These are phyloP conservation scores for Knoxdaviesia proteae DNA, from an alignment of 2,329 filamentous ascomycete genomes.

Conservation along the genomic window DNA sequence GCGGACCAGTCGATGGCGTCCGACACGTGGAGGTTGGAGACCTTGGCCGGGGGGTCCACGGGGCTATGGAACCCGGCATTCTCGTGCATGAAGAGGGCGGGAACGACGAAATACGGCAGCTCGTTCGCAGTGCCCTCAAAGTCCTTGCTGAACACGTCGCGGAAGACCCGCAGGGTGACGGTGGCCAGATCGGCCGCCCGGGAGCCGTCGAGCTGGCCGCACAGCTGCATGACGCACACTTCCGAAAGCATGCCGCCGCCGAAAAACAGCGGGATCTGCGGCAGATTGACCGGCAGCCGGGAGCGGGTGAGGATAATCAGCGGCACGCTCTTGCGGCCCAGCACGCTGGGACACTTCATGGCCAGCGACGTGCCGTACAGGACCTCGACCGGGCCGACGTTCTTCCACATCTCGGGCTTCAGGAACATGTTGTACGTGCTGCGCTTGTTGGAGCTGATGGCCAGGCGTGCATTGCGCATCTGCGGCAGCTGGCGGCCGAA, in stretches of 20 bases:
- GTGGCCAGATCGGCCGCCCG: slow-evolving; percentile 29
- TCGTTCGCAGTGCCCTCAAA: slow-evolving; percentile 43
- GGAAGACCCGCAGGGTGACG: slow-evolving; percentile 60
- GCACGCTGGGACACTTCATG: slow-evolving; percentile 30
- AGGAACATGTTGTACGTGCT: slow-evolving; percentile 55
- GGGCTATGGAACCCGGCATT: slow-evolving; percentile 1
- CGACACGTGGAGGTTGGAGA: not conserved
- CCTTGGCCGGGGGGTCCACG: not conserved
- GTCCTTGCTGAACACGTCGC: slow-evolving; percentile 74
- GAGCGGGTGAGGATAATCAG: slow-evolving; percentile 52
- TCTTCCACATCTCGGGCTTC: slow-evolving; percentile 58
- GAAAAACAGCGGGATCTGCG: slow-evolving; percentile 52
- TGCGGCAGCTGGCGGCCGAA: slow-evolving; percentile 51
- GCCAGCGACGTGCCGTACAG: slow-evolving; percentile 43
- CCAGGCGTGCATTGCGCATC: slow-evolving; percentile 74
- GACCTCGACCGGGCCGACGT: slow-evolving; percentile 20
- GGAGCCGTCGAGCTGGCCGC: slow-evolving; percentile 19
- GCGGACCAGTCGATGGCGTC: slow-evolving; percentile 39
- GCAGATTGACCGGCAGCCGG: slow-evolving; percentile 36
- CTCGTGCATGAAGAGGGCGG: slow-evolving; percentile 17
- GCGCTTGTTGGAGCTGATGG: slow-evolving; percentile 59
- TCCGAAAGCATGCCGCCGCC: slow-evolving; percentile 38
- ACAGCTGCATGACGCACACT: slow-evolving; percentile 27
- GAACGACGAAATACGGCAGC: slow-evolving; percentile 71
- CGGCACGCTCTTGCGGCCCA: slow-evolving; percentile 39